Conservation (phyloP, 1,284 basidiomycete species). For the Porodaedalea pini region DNA sequence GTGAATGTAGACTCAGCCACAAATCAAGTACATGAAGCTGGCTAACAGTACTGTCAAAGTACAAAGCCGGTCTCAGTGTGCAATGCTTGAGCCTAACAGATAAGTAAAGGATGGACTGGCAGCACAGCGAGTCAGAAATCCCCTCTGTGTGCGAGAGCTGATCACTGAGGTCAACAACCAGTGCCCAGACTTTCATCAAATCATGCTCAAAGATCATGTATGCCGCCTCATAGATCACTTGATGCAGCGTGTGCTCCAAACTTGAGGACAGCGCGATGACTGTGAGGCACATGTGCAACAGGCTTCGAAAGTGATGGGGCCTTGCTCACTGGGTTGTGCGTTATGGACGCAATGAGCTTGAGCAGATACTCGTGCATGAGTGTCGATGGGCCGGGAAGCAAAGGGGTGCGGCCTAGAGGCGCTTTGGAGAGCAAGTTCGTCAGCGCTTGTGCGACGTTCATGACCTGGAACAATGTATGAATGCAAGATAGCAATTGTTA, state of each 20-base stretch:
- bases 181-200: constrained; percentile 63
- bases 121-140: constrained; percentile 52
- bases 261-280: too few relatives aligned
- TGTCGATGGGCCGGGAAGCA: constrained; percentile 86
- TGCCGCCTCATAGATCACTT: too few relatives aligned
- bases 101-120: constrained; percentile 48
- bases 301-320: constrained; percentile 78
- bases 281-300: constrained; percentile 60
- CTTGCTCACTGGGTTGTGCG: constrained; percentile 66
- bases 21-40: neutral
- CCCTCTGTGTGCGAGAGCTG: constrained; percentile 80
- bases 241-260: too few relatives aligned
- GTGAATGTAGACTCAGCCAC: neutral
- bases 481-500: constrained; percentile 6
- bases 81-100: constrained; percentile 53
- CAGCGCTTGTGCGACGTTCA: constrained; percentile 93
- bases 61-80: constrained; percentile 88
- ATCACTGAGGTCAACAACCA: constrained; percentile 78
- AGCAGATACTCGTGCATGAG: constrained; percentile 86
- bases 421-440: constrained; percentile 71
- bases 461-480: constrained; percentile 47
- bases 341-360: constrained; percentile 78
- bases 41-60: constrained; percentile 57
- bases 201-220: constrained; percentile 54
- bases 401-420: constrained; percentile 65